Conservation (phyloP, 2,329 filamentous ascomycete species). For the Blumeriella jaapii region DNA sequence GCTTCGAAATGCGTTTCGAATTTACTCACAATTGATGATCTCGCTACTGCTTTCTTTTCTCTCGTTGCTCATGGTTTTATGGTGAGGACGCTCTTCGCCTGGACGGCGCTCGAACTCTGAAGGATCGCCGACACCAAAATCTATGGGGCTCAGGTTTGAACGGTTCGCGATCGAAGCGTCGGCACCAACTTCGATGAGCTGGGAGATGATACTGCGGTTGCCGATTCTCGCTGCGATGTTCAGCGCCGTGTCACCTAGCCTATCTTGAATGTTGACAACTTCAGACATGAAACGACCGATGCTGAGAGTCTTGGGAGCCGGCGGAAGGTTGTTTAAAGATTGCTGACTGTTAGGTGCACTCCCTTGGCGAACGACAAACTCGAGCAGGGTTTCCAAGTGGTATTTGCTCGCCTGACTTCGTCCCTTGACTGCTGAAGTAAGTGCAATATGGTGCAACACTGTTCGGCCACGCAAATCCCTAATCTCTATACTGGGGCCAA, state of each 20-base stretch:
- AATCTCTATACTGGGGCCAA: conserved; percentile 83
- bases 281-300: conserved; percentile 92
- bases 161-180: conserved; percentile 88
- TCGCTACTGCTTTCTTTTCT: conserved; percentile 67
- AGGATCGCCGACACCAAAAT: conserved; percentile 75
- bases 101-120: conserved; percentile 38
- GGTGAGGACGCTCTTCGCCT: conserved; percentile 33
- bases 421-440: conserved; percentile 91
- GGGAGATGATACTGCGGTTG: conserved; percentile 91
- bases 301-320: conserved; percentile 43
- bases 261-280: conserved; percentile 92
- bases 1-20: not conserved
- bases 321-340: conserved; percentile 20
- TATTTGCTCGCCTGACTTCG: conserved; percentile 86
- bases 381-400: conserved; percentile 86
- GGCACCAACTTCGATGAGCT: conserved; percentile 87
- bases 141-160: conserved; percentile 77
- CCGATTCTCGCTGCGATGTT: conserved; percentile 90
- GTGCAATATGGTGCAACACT: conserved; percentile 89
- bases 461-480: conserved; percentile 82
- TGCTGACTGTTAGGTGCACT: conserved; percentile 47
- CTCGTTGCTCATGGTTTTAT: conserved; percentile 39
- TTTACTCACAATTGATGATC: conserved; percentile 61
- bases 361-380: conserved; percentile 85
- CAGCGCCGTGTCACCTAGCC: conserved; percentile 85